Percentiles rank a stretch among this genome's conserved stretches.
Conservation (phyloP, 2,329 filamentous ascomycete species). For the Camptophora hylomeconis region DNA sequence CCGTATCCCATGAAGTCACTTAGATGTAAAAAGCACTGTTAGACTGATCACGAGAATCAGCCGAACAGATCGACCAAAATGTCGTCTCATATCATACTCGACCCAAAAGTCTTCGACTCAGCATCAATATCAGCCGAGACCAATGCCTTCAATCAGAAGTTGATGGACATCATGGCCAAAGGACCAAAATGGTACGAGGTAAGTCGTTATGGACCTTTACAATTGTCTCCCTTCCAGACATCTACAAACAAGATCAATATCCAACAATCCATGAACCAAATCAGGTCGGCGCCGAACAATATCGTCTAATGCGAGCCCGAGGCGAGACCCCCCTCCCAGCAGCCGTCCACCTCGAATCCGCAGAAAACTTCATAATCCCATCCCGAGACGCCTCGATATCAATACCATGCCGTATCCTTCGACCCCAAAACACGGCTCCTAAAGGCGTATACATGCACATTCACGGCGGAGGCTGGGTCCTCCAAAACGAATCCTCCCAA, state of each 20-base stretch:
- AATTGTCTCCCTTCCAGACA: not conserved
- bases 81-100: constrained; percentile 28
- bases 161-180: constrained; percentile 23
- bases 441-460: constrained; percentile 42
- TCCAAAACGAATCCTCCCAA: constrained; percentile 24
- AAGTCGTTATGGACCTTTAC: constrained; percentile 5
- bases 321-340: constrained; percentile 40
- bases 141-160: constrained; percentile 14
- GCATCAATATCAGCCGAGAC: constrained; percentile 13
- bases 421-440: constrained; percentile 31
- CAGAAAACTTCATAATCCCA: constrained; percentile 35
- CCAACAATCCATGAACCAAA: constrained; percentile 20
- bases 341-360: constrained; percentile 33
- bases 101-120: constrained; percentile 11
- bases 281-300: constrained; percentile 41
- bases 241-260: not conserved
- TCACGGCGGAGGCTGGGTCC: constrained; percentile 38
- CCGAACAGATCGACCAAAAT: too few relatives aligned
- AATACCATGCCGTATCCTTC: constrained; percentile 41
- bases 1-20: too few relatives aligned
- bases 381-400: constrained; percentile 37
- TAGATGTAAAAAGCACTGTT: too few relatives aligned
- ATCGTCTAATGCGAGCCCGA: constrained; percentile 40
- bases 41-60: too few relatives aligned
- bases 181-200: constrained; percentile 42